These are phyloP conservation scores for Nicotiana benthamiana DNA, from an alignment of 257 asterid species.

Conservation along the genomic window DNA sequence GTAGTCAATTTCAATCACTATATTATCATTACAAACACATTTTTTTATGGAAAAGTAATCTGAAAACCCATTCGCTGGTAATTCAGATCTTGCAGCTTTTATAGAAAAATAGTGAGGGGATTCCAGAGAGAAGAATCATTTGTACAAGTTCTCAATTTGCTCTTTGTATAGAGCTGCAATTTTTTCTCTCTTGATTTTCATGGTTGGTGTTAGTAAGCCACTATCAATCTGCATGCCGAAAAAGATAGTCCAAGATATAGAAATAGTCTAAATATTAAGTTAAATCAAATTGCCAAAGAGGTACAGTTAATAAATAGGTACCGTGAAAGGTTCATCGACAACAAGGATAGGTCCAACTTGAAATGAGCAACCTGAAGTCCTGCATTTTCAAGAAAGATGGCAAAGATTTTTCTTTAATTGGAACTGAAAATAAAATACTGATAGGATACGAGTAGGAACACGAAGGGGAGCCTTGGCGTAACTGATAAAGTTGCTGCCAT, in stretches of 20 bases:
- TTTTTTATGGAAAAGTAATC: not conserved
- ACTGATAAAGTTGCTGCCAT: too few species aligned
- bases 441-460: too few species aligned
- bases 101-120: not conserved
- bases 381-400: conserved; percentile 17
- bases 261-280: not conserved
- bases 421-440: not conserved
- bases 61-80: not conserved
- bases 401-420: not conserved
- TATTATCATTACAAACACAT: not conserved
- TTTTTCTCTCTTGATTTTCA: conserved; percentile 78
- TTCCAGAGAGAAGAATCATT: conserved; percentile 12
- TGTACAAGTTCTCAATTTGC: conserved; percentile 56
- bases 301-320: conserved; percentile 12
- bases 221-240: conserved; percentile 56
- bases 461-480: too few species aligned
- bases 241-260: not conserved
- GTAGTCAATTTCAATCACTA: not conserved
- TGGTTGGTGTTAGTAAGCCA: conserved; percentile 90
- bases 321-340: conserved; percentile 78
- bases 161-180: conserved; percentile 54
- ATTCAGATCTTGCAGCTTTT: not conserved
- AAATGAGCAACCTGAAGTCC: conserved; percentile 78
- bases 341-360: conserved; percentile 81
- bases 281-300: not conserved